Percentiles rank a stretch among this genome's conserved stretches.
Evolutionary conservation across 139 green algal species (phyloP).

Genomic region (Chlamydomonas urium): DNA sequence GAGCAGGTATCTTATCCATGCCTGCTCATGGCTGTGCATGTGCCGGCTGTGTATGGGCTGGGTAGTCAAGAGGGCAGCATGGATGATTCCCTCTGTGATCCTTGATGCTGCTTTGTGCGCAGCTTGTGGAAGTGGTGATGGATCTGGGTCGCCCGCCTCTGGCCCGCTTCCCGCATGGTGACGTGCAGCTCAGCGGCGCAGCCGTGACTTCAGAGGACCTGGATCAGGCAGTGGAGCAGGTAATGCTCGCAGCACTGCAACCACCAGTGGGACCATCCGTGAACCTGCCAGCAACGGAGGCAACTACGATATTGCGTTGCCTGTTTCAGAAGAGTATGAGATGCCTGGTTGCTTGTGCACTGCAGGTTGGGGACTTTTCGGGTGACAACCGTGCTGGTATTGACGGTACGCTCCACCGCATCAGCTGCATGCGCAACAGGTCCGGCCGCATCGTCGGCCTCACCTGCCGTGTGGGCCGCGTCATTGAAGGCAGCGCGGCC

Average conservation of each 20-base stretch:
- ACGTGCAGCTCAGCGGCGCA: constrained; percentile 45
- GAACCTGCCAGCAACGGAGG: too few species aligned
- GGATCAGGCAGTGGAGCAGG: constrained; percentile 50
- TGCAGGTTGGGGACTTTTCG: constrained; percentile 75
- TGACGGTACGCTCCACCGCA: constrained; percentile 68
- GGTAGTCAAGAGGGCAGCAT: not conserved
- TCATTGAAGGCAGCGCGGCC: constrained; percentile 83
- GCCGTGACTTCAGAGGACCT: constrained; percentile 65
- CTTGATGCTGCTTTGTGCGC: not conserved
- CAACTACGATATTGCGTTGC: too few species aligned
- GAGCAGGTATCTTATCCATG: not conserved
- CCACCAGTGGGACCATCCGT: too few species aligned
- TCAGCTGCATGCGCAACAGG: constrained; percentile 86
- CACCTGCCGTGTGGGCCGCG: constrained; percentile 92
- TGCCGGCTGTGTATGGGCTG: not conserved
- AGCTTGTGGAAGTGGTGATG: constrained; percentile 68
- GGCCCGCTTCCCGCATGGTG: constrained; percentile 65
- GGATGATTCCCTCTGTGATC: not conserved
- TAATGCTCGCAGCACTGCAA: too few species aligned
- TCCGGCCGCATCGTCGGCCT: constrained; percentile 84
- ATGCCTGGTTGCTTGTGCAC: not conserved
- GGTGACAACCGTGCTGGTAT: constrained; percentile 92
- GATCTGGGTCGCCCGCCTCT: constrained; percentile 74
- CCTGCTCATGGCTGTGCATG: constrained; percentile 1
- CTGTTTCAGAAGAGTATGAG: too few species aligned